Conservation (phyloP, 179 eudicot genomes). For the Vitellaria paradoxa region DNA sequence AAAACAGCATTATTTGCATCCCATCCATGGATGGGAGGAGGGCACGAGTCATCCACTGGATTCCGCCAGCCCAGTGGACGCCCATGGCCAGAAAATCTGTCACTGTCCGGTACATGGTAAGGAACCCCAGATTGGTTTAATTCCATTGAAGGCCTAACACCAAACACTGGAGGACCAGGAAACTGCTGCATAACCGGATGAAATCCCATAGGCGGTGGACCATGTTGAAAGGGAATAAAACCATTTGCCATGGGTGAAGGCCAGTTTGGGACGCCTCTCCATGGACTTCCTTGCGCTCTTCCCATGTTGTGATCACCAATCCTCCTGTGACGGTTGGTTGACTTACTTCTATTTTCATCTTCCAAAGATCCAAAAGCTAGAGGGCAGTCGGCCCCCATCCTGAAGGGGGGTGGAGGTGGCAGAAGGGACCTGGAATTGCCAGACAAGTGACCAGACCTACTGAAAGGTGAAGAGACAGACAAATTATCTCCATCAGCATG, state of each 20-base stretch:
- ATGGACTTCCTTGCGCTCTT: slow-evolving; percentile 70
- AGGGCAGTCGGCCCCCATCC: slow-evolving; percentile 68
- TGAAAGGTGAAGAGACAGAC: slow-evolving; percentile 56
- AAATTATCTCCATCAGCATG: slow-evolving; percentile 46
- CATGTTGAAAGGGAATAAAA: slow-evolving; percentile 75
- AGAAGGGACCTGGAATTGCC: slow-evolving; percentile 50
- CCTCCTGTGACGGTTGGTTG: slow-evolving; percentile 65
- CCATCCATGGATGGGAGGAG: slow-evolving; percentile 65
- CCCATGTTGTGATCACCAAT: slow-evolving; percentile 60
- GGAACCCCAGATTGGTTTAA: slow-evolving; percentile 67
- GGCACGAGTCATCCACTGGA: slow-evolving; percentile 50
- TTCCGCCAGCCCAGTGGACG: slow-evolving; percentile 79
- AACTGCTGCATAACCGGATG: slow-evolving; percentile 56
- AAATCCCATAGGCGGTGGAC: slow-evolving; percentile 70
- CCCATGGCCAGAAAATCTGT: slow-evolving; percentile 61
- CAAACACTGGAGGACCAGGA: slow-evolving; percentile 65
- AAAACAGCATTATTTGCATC: slow-evolving; percentile 61
- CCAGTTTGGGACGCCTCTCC: slow-evolving; percentile 87
- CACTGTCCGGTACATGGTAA: slow-evolving; percentile 68
- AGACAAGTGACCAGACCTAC: slow-evolving; percentile 41
- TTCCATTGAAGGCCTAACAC: slow-evolving; percentile 75
- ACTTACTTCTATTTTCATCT: slow-evolving; percentile 61
- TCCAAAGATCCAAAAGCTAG: slow-evolving; percentile 47
- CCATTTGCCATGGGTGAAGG: slow-evolving; percentile 81
- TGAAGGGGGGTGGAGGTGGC: slow-evolving; percentile 58